Conservation (phyloP, 2,329 filamentous ascomycete species). For the Fusarium sp. region DNA sequence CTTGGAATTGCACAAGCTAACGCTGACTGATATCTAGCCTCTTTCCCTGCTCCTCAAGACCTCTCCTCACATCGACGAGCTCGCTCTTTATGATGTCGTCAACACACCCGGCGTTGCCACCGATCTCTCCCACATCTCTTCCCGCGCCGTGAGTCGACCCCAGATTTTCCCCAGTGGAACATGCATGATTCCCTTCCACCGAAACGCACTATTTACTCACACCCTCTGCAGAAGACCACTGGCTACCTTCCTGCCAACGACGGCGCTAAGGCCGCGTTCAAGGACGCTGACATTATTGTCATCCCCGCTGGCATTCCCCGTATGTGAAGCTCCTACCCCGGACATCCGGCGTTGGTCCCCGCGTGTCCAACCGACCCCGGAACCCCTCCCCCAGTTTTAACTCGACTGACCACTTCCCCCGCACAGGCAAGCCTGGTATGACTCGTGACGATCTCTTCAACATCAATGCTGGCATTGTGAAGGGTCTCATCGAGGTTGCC, state of each 20-base stretch:
- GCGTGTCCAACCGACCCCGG: constrained; percentile 38
- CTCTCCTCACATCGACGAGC: constrained; percentile 87
- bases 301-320: constrained; percentile 98
- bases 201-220: constrained; percentile 51
- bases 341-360: constrained; percentile 30
- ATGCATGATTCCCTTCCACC: constrained; percentile 42
- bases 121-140: constrained; percentile 97
- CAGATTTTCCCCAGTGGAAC: constrained; percentile 28
- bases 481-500: constrained; percentile 88
- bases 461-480: constrained; percentile 98
- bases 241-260: constrained; percentile 90
- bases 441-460: constrained; percentile 99
- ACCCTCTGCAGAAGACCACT: constrained; percentile 75
- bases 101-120: constrained; percentile 97
- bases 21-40: constrained; percentile 68
- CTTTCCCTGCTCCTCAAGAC: constrained; percentile 97
- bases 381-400: constrained; percentile 30
- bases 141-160: constrained; percentile 74
- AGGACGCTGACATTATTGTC: constrained; percentile 94
- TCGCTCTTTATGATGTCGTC: constrained; percentile 98
- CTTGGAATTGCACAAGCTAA: constrained; percentile 28
- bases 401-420: constrained; percentile 40
- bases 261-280: constrained; percentile 88
- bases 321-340: constrained; percentile 63
- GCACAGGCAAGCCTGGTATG: constrained; percentile 96